Evolutionary conservation across 306 rosid genomes (phyloP).

Genomic region (Boehmeria nivea): DNA sequence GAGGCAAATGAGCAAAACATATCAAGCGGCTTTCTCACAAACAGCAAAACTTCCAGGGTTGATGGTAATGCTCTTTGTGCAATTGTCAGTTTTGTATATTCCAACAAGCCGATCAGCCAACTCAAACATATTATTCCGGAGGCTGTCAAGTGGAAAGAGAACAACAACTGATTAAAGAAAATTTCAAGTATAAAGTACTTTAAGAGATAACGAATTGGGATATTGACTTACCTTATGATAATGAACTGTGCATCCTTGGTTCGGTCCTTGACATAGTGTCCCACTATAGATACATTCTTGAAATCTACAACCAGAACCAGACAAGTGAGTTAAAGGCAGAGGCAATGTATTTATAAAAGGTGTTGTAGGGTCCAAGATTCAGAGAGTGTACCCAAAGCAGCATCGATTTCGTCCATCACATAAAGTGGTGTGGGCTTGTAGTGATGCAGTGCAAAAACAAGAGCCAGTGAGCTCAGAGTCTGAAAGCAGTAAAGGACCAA

Average conservation of each 20-base stretch:
- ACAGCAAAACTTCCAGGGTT: slow-evolving; percentile 74
- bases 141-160: slow-evolving; percentile 40
- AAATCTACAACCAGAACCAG: slow-evolving; percentile 50
- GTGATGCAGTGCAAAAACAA: slow-evolving; percentile 96
- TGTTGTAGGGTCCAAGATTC: background rate
- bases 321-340: slow-evolving; percentile 14
- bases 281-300: slow-evolving; percentile 90
- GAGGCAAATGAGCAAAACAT: background rate
- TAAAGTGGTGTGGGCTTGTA: slow-evolving; percentile 96
- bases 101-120: slow-evolving; percentile 93
- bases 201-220: background rate
- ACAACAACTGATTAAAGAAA: slow-evolving; percentile 1
- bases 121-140: slow-evolving; percentile 95
- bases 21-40: slow-evolving; percentile 59
- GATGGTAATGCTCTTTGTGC: slow-evolving; percentile 93
- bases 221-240: slow-evolving; percentile 64
- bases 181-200: background rate
- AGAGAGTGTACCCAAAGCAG: slow-evolving; percentile 63
- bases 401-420: slow-evolving; percentile 98
- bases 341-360: background rate
- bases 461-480: slow-evolving; percentile 98
- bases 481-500: slow-evolving; percentile 36
- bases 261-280: slow-evolving; percentile 90
- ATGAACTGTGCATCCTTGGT: slow-evolving; percentile 89
- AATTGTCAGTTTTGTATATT: slow-evolving; percentile 84